Evolutionary conservation across 345 rosid genomes (phyloP).

Genomic region (Syzygium grande): DNA sequence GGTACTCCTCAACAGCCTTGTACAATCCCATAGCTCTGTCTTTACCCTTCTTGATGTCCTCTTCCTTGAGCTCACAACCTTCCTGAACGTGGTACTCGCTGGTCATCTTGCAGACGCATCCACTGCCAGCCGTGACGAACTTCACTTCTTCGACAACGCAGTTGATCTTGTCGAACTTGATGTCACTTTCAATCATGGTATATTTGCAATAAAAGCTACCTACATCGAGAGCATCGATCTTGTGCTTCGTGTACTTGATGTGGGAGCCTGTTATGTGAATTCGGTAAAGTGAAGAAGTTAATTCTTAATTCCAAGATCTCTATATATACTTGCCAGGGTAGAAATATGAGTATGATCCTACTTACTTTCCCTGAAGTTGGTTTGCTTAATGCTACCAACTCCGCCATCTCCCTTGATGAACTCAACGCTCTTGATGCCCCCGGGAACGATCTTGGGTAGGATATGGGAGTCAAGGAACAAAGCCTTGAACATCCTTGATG

Average conservation of each 20-base stretch:
- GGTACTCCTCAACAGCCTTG: conserved; percentile 17
- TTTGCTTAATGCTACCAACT: conserved; percentile 20
- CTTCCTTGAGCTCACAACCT: conserved; percentile 4
- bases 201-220: too few relatives aligned
- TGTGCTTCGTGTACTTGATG: too few relatives aligned
- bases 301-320: not conserved
- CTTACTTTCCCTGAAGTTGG: not conserved
- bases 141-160: not conserved
- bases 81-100: conserved; percentile 4
- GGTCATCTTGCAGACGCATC: not conserved
- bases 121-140: not conserved
- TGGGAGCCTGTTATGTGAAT: too few relatives aligned
- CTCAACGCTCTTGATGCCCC: conserved; percentile 10
- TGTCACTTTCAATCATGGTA: too few relatives aligned
- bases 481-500: not conserved
- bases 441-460: conserved; percentile 15
- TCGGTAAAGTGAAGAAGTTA: not conserved
- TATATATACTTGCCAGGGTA: too few relatives aligned
- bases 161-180: too few relatives aligned
- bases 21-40: conserved; percentile 8
- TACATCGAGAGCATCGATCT: too few relatives aligned
- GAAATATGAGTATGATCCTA: not conserved
- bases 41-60: conserved; percentile 6
- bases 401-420: conserved; percentile 29
- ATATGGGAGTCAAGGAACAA: not conserved